phyloP scores from a whole-genome alignment of 306 rosid genomes.

The Chamaecrista fasciculata region DNA sequence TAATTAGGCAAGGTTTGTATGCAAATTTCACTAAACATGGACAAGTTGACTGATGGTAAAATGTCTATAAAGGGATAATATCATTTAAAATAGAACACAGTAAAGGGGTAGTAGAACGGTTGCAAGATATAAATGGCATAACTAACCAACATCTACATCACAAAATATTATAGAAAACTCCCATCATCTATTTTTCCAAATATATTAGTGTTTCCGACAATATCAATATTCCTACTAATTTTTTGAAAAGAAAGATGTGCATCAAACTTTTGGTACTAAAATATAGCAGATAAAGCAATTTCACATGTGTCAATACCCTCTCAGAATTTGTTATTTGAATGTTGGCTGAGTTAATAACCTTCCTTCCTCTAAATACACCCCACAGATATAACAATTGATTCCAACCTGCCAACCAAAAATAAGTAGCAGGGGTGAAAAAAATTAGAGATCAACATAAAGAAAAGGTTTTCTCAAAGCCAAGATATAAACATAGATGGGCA shows the following conservation, averaged over 20 bases:
- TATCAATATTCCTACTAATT: background rate
- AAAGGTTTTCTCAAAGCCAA: background rate
- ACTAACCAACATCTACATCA: background rate
- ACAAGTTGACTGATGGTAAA: constrained; percentile 5
- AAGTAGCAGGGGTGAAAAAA: background rate
- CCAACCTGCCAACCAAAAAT: constrained; percentile 15
- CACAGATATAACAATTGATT: background rate
- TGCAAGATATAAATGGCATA: background rate
- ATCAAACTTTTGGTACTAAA: background rate
- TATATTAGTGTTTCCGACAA: background rate
- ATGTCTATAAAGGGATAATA: background rate
- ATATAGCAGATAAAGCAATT: background rate
- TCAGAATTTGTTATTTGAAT: background rate
- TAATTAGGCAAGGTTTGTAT: background rate
- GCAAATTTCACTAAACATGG: background rate
- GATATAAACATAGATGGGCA: background rate
- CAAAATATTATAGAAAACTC: background rate
- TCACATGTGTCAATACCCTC: background rate
- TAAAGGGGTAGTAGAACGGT: background rate
- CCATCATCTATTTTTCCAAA: background rate
- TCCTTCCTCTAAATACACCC: constrained; percentile 16
- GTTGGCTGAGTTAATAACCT: background rate
- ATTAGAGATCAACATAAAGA: background rate
- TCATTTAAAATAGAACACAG: background rate
- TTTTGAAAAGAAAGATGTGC: background rate